phyloP scores from a whole-genome alignment of 2,329 filamentous ascomycete genomes.

The Pestalotiopsis fici region DNA sequence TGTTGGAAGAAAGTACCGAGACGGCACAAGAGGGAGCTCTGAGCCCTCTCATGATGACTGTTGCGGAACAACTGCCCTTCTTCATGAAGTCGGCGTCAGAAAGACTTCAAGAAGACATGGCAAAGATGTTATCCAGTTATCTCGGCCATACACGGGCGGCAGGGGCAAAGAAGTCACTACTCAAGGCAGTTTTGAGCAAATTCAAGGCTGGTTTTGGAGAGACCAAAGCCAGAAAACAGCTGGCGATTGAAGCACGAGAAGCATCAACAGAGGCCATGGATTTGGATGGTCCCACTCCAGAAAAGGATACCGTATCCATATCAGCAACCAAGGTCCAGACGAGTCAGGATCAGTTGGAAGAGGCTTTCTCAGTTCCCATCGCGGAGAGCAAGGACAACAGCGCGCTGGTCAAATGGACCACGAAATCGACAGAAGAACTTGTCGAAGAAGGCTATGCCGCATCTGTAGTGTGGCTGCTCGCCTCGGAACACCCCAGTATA shows the following conservation, averaged over 20 bases:
- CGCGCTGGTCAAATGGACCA: slow-evolving; percentile 65
- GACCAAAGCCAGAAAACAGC: slow-evolving; percentile 35
- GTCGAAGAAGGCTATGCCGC: slow-evolving; percentile 76
- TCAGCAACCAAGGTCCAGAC: slow-evolving; percentile 20
- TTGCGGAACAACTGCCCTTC: slow-evolving; percentile 80
- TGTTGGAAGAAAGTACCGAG: slow-evolving; percentile 37
- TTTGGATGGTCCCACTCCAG: neutral
- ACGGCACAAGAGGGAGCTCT: slow-evolving; percentile 29
- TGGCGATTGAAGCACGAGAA: slow-evolving; percentile 20
- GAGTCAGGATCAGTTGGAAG: slow-evolving; percentile 46
- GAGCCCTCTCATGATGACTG: slow-evolving; percentile 68
- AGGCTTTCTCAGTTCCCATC: slow-evolving; percentile 52
- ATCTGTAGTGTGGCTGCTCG: slow-evolving; percentile 73
- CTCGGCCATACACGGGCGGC: slow-evolving; percentile 55
- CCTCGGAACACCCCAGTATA: slow-evolving; percentile 73
- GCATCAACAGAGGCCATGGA: slow-evolving; percentile 4
- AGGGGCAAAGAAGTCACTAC: slow-evolving; percentile 47
- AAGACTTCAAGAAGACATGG: slow-evolving; percentile 46
- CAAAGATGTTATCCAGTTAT: slow-evolving; percentile 59
- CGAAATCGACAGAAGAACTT: slow-evolving; percentile 76
- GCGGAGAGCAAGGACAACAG: slow-evolving; percentile 53
- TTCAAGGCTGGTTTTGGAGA: slow-evolving; percentile 36
- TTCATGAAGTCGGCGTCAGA: slow-evolving; percentile 50
- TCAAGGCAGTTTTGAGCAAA: slow-evolving; percentile 45
- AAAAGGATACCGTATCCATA: neutral